Evolutionary conservation across 2,329 filamentous ascomycete species (phyloP), one percentile per base, ranked within the genome.

Genomic region (Aspergillus udagawae): DNA sequence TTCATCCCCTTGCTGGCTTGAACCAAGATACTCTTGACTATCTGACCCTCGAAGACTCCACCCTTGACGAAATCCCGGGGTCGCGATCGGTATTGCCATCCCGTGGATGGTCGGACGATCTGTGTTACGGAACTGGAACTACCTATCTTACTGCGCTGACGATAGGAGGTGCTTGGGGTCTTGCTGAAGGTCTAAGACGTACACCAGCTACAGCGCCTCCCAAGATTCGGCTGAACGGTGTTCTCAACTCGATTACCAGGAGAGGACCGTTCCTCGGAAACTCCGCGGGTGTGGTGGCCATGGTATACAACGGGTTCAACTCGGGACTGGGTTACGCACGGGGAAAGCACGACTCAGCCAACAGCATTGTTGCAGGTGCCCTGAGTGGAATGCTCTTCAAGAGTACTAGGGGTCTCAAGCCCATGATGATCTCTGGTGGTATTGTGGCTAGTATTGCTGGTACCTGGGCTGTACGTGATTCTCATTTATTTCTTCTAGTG

Each of bases 331-430:
- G 91, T 42, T 86, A 89, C 68, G 74, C 87, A 62, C 83, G 92
- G 60, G 91, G 91, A 62, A 91, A 91, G 78, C 92, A 96, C 67
- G 95, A 99, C 74, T 84, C 91, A 3, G 85, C 88, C 57, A 99
- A 99, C 80, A 94, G 91, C 62, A 84, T 99, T 54, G 77, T 84
- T 21, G 93, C 94, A 4, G 94, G 95, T 63, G 89, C 83, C 1
- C 74, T 99, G 66, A 96, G 92, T 70, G 94, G 94, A 57, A 92
- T 93, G 83, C 74, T 99, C 14, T 99, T 99, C 80, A 97, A 97
- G 83, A 96, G 92, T 75, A 97, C 95, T 51, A 85, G 90, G 69
- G 94, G 94, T 5, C 62, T 94, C 60, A 85, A 90, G 75, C 92
- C 92, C 35, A 97, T 97, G 92, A 82, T 94, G 80, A 94, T 97